Evolutionary conservation across 768 basidiomycete species (phyloP), one percentile per base, ranked within the genome.

Genomic region (Tricholoma furcatifolium): DNA sequence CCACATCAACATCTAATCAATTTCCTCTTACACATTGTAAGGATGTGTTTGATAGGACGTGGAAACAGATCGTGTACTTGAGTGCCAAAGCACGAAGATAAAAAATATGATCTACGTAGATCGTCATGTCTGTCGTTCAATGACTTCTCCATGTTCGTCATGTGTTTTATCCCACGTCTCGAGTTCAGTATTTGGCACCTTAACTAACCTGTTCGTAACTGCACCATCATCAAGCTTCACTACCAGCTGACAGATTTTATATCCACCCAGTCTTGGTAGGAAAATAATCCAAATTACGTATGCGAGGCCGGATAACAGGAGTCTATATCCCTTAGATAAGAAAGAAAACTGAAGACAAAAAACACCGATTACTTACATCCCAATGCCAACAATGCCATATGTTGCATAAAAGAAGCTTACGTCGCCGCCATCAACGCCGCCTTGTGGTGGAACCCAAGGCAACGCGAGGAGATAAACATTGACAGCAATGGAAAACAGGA

Each of bases 191-290:
- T 67, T 64, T 1, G 66, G 66, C 0, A 71, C 68, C 46, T 62
- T 70, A 46, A 73, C 66, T 12, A 70, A 56, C 11, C 56, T 58
- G 20, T 65, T 69, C 20, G 67, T 62, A 39, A 65, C 63, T 15
- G 67, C 69, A 6, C 71, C 65, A 23, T 71, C 72, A 9, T 76
- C 61, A 11, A 71, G 59, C 15, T 57, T 58, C 59, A 79, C 76
- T 43, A 79, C 69, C 47, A 77, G 71, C 43, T 76, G 75, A n/a
- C 75, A 70, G 32, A 80, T 70, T 14, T 63, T 60, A 56, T 80
- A 80, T 6, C 73, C 72, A 4, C 74, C 67, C 6, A 69, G 50
- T 53, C 68, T 70, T 15, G 79, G 80, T 6, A 81, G 60, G 12
- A 75, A 44, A 4, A 74, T 54, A 20, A 79, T 71, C 68, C 70